Evolutionary conservation across 192 early-diverging fungal genomes (phyloP), one percentile per base, ranked within the genome.

Genomic region (Chytriomyces sp.): DNA sequence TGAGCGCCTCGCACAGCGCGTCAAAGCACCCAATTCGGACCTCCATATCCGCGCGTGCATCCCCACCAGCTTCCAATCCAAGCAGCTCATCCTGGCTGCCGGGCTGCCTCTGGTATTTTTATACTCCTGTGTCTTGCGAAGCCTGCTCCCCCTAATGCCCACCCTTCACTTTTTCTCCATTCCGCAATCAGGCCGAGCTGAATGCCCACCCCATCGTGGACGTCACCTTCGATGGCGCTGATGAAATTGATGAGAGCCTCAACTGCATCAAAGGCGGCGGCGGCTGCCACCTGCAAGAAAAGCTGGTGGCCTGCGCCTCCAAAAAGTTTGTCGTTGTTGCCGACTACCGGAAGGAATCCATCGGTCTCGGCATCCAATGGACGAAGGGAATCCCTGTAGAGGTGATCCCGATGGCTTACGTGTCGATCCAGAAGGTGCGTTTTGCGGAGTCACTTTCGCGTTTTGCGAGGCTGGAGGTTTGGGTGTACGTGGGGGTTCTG

Each of bases 211-310:
- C 93, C 0, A 76, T 80, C 19, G 87, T 94, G 61, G 93, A 96
- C 73, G 91, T 96, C 25, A 91, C 93, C 34, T 95, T 98, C 75
- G 96, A 98, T 58, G 94, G 96, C 25, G 96, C 96, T 3, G 91
- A 86, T 60, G 85, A 87, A 65, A 89, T 91, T 34, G 96, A 98
- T 71, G 64, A 89, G 12, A 77, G 88, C 68, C 81, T 96, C 70
- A 96, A 96, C 77, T 92, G 88, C 25, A 98, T 98, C 81, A 98
- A 98, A 82, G 94, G 96, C 26, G 96, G 96, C 30, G 96, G 96
- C 59, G 96, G 81, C 31, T 94, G 93, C 57, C 96, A 98, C 57
- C 79, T 98, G 66, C 93, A 93, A 74, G 96, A 98, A 75, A 96
- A 96, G 82, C 85, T 96, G 10, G 93, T 98, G 39, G 94, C 94